Base-by-base conservation (phyloP, 768 basidiomycete genomes). In the Tricholoma matsutake region DNA sequence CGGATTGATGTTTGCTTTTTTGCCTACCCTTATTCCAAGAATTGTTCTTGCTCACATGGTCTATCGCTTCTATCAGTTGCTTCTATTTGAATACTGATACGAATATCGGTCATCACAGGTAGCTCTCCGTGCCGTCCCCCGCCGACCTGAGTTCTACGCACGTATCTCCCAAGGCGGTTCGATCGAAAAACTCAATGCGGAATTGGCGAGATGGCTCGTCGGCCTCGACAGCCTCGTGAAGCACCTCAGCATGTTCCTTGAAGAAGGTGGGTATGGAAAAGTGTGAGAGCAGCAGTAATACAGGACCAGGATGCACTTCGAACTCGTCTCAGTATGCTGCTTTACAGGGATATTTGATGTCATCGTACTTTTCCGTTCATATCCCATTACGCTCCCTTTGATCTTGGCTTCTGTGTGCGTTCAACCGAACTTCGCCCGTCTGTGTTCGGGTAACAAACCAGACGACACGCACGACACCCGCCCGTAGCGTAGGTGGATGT, bases 101-200 rank as follows among this genome's bases (percentile, higher is more conserved):
- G 6, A 51, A 37, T 22, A 49, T 49, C 11, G 3, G 20, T 20
- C 34, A 32, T 65, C 16, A 6, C 61, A 86, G 85, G 67, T 86
- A 1, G 86, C 86, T 3, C 81, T 87, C 53, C 82, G 82, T 55
- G 83, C 80, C 34, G 87, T 83, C 31, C 86, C 89, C 0, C 75
- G 79, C 14, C 85, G 89, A 0, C 71, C 72, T 25, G 83, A 85
- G 45, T 92, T 92, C 69, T 89, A 86, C 63, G 69, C 73, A 4
- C 80, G 82, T 20, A 79, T 92, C 18, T 78, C 84, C 1, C 79
- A 88, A 57, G 85, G 86, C 1, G 83, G 79, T 1, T 79, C 85
- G 4, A 47, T 75, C 8, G 83, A 85, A 58, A 80, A 82, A 58
- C 79, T 92, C 32, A 79, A 82, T 59, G 68, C 60, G 0, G 86